Base-by-base conservation (phyloP, 495 filamentous ascomycete species). In the Neurospora sp. region DNA sequence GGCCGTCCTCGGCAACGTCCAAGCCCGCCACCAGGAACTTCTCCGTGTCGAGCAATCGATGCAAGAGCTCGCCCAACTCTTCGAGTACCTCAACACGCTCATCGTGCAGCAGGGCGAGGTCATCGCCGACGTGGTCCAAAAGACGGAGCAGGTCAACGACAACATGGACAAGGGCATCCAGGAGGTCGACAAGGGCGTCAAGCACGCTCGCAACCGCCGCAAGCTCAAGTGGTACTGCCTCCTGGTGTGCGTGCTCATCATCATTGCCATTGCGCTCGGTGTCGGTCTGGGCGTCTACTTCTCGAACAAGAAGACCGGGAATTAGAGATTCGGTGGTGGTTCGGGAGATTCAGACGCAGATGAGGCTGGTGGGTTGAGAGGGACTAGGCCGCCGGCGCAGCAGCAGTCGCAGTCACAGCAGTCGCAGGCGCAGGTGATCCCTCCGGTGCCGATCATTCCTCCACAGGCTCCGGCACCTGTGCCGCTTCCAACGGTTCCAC, bases 1-100 rank as follows among this genome's bases (percentile, higher is more conserved):
- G 3, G 87, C 88, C 5, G 89, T 92, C 14, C 90, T 92, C 62
- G 89, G 89, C 75, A 88, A 88, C 62, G 91, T 93, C 23, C 90
- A 89, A 74, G 91, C 90, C n/a, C 90, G 92, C 70, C 91, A 93
- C 81, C 89, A 90, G 74, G 91, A 93, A 80, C 89, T 93, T 73
- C 86, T 89, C 78, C 88, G 88, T 78, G 93, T 93, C 78, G 90
- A 92, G 79, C 81, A 82, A 72, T 91, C 90, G 5, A 84, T 93
- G 71, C 81, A 83, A 72, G 89, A 93, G 79, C 86, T 93, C 46
- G 84, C 88, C 40, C 80, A 83, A 48, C 87, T 93, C 72, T 91
- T 92, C 83, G 83, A 89, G 74, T 88, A 92, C 73, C 87, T 93
- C 72, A 88, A 89, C 70, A 86, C 90, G 77, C 82, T 88, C 74